Conservation (phyloP, 2,329 filamentous ascomycete genomes). For the Pestalotiopsis sp. region DNA sequence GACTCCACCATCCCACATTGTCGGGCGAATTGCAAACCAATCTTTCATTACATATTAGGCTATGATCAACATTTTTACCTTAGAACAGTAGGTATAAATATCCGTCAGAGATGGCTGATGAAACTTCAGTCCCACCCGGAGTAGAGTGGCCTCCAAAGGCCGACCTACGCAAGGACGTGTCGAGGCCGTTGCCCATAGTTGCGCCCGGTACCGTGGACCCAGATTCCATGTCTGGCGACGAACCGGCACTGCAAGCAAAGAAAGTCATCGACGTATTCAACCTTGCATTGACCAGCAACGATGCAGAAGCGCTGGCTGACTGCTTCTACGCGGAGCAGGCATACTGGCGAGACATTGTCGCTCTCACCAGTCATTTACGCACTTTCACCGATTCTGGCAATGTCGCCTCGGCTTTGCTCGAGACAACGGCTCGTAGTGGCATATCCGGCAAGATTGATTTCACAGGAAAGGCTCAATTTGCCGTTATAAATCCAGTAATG, state of each 20-base stretch:
- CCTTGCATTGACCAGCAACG: slow-evolving; percentile 19
- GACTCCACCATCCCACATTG: too few species aligned
- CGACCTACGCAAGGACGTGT: neutral
- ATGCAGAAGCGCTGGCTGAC: slow-evolving; percentile 22
- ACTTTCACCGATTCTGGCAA: slow-evolving; percentile 27
- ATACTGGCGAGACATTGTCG: slow-evolving; percentile 39
- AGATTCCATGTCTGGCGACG: neutral
- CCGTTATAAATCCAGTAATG: slow-evolving; percentile 19
- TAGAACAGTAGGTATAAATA: too few species aligned
- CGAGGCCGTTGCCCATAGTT: neutral
- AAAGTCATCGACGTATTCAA: slow-evolving; percentile 21
- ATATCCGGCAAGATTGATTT: slow-evolving; percentile 18
- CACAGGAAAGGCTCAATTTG: slow-evolving; percentile 17
- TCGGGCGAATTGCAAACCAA: too few species aligned
- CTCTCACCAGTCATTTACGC: slow-evolving; percentile 39
- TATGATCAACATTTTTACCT: too few species aligned
- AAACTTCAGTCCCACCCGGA: neutral
- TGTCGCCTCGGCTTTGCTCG: slow-evolving; percentile 27
- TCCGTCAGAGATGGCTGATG: too few species aligned
- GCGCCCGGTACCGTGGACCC: neutral
- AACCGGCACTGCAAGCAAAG: slow-evolving; percentile 10
- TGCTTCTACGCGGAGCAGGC: slow-evolving; percentile 35
- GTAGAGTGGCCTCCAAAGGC: neutral
- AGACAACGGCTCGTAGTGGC: slow-evolving; percentile 21
- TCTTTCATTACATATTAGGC: too few species aligned